Evolutionary conservation across 257 asterid genomes (phyloP), one percentile per base, ranked within the genome.

Genomic region (Petrea volubilis): DNA sequence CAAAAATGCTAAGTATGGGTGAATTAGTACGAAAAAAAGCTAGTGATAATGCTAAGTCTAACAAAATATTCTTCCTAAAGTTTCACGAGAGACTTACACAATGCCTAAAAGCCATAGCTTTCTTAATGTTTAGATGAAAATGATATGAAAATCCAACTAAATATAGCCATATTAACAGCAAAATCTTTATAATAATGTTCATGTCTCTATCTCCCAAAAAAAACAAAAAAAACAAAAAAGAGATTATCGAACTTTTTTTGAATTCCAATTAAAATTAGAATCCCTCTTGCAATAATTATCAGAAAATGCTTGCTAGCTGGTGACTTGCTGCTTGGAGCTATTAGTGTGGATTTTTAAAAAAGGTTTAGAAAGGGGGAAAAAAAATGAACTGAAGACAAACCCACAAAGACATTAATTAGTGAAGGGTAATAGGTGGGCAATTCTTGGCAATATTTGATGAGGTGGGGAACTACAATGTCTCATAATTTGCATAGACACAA

Each of bases 401-500:
- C 43, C 69, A 70, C 76, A 66, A 61, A 75, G 50, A 68, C 85
- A 78, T 83, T 85, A 77, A 84, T 33, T 76, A 29, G 79, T 77
- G 86, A 64, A 68, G 84, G 79, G 86, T 38, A 60, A 75, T 71
- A 71, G 60, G 81, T 72, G 71, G 90, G 77, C 89, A 83, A 80
- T 73, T 76, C 77, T 71, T 66, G 83, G 73, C 71, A 58, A 69
- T 41, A 73, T 50, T 70, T 77, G 67, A 81, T 62, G 76, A 57
- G 71, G 75, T 68, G 64, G 86, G 82, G 80, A 81, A 80, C 78
- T 76, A 75, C 53, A 60, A 55, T 81, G 82, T 74, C 84, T 77
- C 84, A 59, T 68, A 40, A 73, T 44, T 57, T 76, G 65, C 63
- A 51, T 43, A 77, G 25, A 52, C 67, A 60, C 61, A 52, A 34